phyloP scores from a whole-genome alignment of 2,329 filamentous ascomycete species.

The Chrysoporthe deuterocubensis region DNA sequence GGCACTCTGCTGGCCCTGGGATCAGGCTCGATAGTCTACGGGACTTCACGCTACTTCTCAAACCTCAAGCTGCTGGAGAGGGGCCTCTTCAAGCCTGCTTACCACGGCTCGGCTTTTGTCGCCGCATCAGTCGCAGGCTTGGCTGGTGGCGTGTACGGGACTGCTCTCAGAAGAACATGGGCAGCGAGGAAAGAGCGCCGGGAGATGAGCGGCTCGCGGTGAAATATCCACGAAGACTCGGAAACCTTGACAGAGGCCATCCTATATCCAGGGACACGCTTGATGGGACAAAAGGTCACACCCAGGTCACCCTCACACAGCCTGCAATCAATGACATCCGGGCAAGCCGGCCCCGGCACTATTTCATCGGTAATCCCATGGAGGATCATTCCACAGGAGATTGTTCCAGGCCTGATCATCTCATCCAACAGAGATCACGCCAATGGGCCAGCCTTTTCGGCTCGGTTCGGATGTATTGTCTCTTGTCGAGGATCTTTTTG shows the following conservation, averaged over 20 bases:
- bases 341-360: not conserved
- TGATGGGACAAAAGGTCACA: not conserved
- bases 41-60: constrained; percentile 51
- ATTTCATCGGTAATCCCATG: not conserved
- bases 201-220: constrained; percentile 18
- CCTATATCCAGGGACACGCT: not conserved
- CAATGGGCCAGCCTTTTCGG: not conserved
- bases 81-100: constrained; percentile 46
- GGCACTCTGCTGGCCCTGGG: constrained; percentile 49
- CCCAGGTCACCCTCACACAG: not conserved
- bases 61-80: constrained; percentile 46
- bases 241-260: not conserved
- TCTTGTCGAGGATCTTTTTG: not conserved
- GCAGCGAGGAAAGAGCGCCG: constrained; percentile 28
- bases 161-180: constrained; percentile 32
- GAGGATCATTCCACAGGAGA: not conserved
- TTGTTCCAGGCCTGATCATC: not conserved
- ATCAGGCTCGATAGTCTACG: constrained; percentile 50
- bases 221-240: not conserved
- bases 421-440: not conserved
- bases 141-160: constrained; percentile 38
- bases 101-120: constrained; percentile 37
- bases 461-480: not conserved
- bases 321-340: not conserved
- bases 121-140: constrained; percentile 38